phyloP scores from a whole-genome alignment of 768 basidiomycete species.

The Hericium alpestre region DNA sequence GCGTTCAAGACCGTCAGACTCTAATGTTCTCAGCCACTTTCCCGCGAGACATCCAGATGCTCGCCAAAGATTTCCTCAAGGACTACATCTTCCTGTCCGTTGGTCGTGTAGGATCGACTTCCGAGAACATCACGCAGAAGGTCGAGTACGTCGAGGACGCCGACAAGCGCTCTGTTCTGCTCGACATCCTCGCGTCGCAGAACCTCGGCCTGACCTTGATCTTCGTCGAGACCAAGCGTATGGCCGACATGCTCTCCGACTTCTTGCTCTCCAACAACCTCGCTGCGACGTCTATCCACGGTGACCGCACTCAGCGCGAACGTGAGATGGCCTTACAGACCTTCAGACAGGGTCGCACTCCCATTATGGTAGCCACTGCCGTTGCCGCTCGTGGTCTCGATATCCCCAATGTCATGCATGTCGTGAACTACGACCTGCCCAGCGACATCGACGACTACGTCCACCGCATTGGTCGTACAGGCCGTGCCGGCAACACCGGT shows the following conservation, averaged over 20 bases:
- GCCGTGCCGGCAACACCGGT: slow-evolving; percentile 97
- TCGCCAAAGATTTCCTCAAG: slow-evolving; percentile 91
- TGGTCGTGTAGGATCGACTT: slow-evolving; percentile 95
- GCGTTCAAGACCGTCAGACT: slow-evolving; percentile 80
- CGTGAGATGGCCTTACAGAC: slow-evolving; percentile 92
- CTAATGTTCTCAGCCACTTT: slow-evolving; percentile 99
- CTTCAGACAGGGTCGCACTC: slow-evolving; percentile 91
- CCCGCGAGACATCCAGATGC: slow-evolving; percentile 96
- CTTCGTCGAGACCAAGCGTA: slow-evolving; percentile 98
- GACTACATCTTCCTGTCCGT: slow-evolving; percentile 99
- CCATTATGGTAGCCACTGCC: slow-evolving; percentile 94
- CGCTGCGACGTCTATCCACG: slow-evolving; percentile 94
- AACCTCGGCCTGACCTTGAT: slow-evolving; percentile 77
- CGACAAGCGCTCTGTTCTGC: slow-evolving; percentile 93
- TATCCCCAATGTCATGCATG: slow-evolving; percentile 98
- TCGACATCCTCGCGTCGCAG: slow-evolving; percentile 85
- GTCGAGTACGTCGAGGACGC: slow-evolving; percentile 95
- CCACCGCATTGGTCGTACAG: slow-evolving; percentile 95
- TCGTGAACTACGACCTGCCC: slow-evolving; percentile 96
- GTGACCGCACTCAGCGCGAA: slow-evolving; percentile 95
- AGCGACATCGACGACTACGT: slow-evolving; percentile 99
- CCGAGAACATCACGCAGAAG: slow-evolving; percentile 99
- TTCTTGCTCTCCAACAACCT: slow-evolving; percentile 79
- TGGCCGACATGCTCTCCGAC: slow-evolving; percentile 97
- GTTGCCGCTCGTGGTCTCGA: slow-evolving; percentile 98